phyloP scores from a whole-genome alignment of 1,139 yeast species.

The Blastobotrys arbuscula region DNA sequence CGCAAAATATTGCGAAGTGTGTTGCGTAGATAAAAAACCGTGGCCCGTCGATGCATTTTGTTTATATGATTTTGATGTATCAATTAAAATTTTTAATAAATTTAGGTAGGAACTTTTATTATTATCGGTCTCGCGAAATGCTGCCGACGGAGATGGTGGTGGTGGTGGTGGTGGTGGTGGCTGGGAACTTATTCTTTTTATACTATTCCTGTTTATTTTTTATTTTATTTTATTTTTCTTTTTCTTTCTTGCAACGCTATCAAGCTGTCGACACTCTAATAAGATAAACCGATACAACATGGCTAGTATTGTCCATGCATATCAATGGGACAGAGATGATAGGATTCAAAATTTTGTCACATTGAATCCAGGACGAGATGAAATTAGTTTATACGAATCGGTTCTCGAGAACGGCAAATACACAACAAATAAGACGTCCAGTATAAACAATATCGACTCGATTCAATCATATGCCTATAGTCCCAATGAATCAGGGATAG shows the following conservation, averaged over 20 bases:
- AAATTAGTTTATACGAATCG: constrained; percentile 56
- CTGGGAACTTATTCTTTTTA: no score
- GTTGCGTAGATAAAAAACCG: no score
- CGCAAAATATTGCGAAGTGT: no score
- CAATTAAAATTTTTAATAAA: no score
- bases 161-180: no score
- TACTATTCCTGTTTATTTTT: no score
- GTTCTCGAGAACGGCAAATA: constrained; percentile 24
- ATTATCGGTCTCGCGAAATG: no score
- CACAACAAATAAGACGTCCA: constrained; percentile 24
- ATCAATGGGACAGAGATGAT: constrained; percentile 53
- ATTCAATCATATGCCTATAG: constrained; percentile 72
- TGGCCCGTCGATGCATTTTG: no score
- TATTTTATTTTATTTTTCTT: background rate
- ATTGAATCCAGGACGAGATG: constrained; percentile 65
- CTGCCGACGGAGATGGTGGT: no score
- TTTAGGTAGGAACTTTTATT: no score
- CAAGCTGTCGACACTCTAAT: background rate
- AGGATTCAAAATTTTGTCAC: constrained; percentile 53
- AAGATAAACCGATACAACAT: no score
- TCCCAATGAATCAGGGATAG: constrained; percentile 41
- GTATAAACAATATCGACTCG: constrained; percentile 61
- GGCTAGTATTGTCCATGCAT: constrained; percentile 45
- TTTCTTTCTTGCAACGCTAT: background rate
- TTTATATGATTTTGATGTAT: no score